Conservation (phyloP, 108 stramenopile genomes). For the Cyclostephanos invisitatus region DNA sequence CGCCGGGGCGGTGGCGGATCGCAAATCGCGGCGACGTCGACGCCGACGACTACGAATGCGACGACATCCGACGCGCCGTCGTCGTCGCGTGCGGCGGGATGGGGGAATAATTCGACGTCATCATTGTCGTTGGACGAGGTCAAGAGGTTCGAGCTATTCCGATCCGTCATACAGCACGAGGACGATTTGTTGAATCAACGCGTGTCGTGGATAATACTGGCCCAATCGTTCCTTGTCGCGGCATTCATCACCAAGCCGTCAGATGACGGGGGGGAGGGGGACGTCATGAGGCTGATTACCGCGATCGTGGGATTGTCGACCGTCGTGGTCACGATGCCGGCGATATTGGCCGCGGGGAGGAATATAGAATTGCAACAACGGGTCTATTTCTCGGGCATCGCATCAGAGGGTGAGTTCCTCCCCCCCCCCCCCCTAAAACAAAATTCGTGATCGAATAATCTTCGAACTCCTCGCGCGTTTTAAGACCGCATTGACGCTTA, state of each 20-base stretch:
- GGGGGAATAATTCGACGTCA: neutral
- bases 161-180: conserved; percentile 52
- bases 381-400: conserved; percentile 43
- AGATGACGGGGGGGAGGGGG: conserved; percentile 10
- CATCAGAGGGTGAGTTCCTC: conserved; percentile 36
- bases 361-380: conserved; percentile 55
- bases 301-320: conserved; percentile 48
- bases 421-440: too few relatives aligned
- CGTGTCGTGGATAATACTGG: conserved; percentile 56
- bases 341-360: conserved; percentile 42
- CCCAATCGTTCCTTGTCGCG: conserved; percentile 58
- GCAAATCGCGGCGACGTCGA: too few relatives aligned
- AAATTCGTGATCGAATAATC: conserved; percentile 38
- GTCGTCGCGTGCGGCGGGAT: too few relatives aligned
- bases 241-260: conserved; percentile 38
- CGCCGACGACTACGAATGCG: too few relatives aligned
- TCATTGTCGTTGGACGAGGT: conserved; percentile 44
- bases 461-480: too few relatives aligned
- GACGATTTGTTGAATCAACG: conserved; percentile 56
- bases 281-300: conserved; percentile 37
- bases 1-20: too few relatives aligned
- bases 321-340: conserved; percentile 46
- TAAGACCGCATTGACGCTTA: too few relatives aligned
- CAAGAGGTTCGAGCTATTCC: conserved; percentile 53
- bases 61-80: too few relatives aligned